phyloP scores from a whole-genome alignment of 371 early-diverging fungal species.

The Coemansia sp. region DNA sequence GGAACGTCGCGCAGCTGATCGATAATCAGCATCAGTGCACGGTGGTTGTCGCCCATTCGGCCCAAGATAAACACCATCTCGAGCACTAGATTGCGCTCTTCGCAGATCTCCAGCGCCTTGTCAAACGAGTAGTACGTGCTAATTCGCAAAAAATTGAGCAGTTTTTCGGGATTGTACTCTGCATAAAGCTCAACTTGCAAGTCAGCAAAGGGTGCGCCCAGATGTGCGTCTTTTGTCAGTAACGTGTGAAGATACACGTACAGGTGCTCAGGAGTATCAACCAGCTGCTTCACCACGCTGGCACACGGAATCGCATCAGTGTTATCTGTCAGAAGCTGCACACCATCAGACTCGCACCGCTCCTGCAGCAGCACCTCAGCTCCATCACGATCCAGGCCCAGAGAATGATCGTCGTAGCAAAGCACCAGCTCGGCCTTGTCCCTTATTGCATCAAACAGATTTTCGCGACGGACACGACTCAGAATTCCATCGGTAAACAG shows the following conservation, averaged over 20 bases:
- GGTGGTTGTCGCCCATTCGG: slow-evolving; percentile 94
- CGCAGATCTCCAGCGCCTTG: slow-evolving; percentile 81
- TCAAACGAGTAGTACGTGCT: slow-evolving; percentile 77
- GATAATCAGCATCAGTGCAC: slow-evolving; percentile 88
- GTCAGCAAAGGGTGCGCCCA: slow-evolving; percentile 77
- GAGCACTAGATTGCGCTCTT: slow-evolving; percentile 80
- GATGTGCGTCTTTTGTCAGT: slow-evolving; percentile 68
- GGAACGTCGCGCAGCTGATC: slow-evolving; percentile 84
- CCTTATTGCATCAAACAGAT: slow-evolving; percentile 75
- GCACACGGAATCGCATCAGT: slow-evolving; percentile 77
- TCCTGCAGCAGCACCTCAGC: slow-evolving; percentile 7
- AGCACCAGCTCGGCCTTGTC: slow-evolving; percentile 75
- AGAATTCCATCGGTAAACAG: slow-evolving; percentile 70
- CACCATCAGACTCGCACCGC: slow-evolving; percentile 52
- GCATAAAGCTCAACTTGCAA: slow-evolving; percentile 90
- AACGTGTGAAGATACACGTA: slow-evolving; percentile 89
- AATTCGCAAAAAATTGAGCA: slow-evolving; percentile 79
- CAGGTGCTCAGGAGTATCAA: slow-evolving; percentile 58
- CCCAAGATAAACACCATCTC: slow-evolving; percentile 95
- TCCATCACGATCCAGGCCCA: slow-evolving; percentile 7
- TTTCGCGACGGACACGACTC: slow-evolving; percentile 70
- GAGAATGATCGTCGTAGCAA: slow-evolving; percentile 74
- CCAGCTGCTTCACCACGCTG: slow-evolving; percentile 68
- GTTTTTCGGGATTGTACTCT: slow-evolving; percentile 73
- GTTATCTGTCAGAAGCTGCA: slow-evolving; percentile 76